phyloP scores from a whole-genome alignment of 176 grass and related monocot genomes.

The Carex littledalei region DNA sequence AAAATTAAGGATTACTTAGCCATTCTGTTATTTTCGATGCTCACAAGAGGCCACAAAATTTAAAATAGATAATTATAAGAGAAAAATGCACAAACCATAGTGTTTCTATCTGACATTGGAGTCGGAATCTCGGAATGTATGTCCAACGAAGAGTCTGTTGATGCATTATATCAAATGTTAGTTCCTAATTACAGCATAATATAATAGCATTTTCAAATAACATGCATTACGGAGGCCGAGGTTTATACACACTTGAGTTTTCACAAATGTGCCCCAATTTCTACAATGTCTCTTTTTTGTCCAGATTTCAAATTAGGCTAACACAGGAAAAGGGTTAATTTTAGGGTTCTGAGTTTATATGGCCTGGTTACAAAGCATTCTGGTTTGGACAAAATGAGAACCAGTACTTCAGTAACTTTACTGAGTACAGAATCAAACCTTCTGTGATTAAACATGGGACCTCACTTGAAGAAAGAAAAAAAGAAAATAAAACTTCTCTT shows the following conservation, averaged over 20 bases:
- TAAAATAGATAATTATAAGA: neutral
- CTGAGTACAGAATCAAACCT: no score
- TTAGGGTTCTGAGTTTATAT: neutral
- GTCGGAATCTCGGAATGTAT: neutral
- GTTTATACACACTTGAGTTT: neutral
- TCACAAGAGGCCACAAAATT: neutral
- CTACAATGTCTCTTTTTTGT: neutral
- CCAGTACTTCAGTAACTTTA: no score
- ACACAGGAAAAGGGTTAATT: neutral
- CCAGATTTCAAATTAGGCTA: neutral
- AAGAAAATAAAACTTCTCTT: no score
- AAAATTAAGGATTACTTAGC: neutral
- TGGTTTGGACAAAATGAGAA: neutral
- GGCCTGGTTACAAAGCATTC: neutral
- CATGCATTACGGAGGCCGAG: neutral
- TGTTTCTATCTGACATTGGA: neutral
- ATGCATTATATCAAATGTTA: neutral
- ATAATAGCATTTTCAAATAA: conserved; percentile 14
- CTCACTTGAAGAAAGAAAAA: no score
- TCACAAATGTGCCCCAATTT: neutral
- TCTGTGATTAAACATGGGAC: no score
- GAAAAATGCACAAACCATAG: neutral
- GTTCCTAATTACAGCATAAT: neutral
- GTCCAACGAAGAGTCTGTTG: neutral
- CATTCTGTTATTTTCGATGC: neutral